Percentiles rank a stretch among this genome's conserved stretches.
phyloP scores from a whole-genome alignment of 129 eudicot genomes.

The Flaveria bidentis region DNA sequence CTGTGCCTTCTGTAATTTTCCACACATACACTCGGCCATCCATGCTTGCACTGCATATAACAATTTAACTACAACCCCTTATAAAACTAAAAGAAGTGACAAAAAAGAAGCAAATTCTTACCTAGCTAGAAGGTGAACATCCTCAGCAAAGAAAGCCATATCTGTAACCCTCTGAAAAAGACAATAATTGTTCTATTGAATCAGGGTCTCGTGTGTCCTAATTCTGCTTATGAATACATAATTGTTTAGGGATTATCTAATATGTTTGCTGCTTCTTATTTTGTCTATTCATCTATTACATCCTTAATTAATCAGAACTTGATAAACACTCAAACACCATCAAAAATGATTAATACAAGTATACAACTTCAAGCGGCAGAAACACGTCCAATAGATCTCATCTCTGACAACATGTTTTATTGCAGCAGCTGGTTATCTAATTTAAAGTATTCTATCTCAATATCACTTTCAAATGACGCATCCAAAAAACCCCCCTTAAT shows the following conservation, averaged over 20 bases:
- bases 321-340: neutral
- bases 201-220: neutral
- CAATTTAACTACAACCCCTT: slow-evolving; percentile 9
- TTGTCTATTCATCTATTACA: neutral
- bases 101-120: slow-evolving; percentile 25
- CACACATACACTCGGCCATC: slow-evolving; percentile 98
- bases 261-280: neutral
- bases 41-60: slow-evolving; percentile 72
- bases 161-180: slow-evolving; percentile 91
- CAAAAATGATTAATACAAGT: neutral
- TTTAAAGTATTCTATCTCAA: neutral
- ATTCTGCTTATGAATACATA: neutral
- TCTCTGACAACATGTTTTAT: neutral
- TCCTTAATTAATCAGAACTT: neutral
- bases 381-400: neutral
- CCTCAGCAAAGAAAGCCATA: slow-evolving; percentile 99
- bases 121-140: slow-evolving; percentile 97
- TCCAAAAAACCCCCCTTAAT: neutral
- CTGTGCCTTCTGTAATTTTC: slow-evolving; percentile 90
- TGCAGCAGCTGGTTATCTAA: neutral
- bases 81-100: neutral
- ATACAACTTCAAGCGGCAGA: neutral
- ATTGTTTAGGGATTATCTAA: neutral
- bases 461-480: neutral
- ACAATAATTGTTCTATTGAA: slow-evolving; percentile 3